These are phyloP conservation scores for Omphalotus olearius DNA, from an alignment of 1,284 basidiomycete genomes.

Conservation along the genomic window DNA sequence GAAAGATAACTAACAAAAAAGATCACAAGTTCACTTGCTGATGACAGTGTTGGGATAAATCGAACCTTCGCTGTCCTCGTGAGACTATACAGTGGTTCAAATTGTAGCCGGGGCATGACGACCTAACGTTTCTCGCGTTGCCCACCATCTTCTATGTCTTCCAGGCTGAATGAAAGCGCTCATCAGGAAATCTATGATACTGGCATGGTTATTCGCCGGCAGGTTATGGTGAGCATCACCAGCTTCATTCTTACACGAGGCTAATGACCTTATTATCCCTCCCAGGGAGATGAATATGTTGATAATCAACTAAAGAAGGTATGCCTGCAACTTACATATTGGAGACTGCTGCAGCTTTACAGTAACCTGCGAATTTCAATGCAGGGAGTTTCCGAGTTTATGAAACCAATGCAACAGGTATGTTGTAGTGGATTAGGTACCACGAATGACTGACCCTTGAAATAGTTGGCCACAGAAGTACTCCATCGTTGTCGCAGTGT, in stretches of 20 bases:
- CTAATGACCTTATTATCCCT: neutral
- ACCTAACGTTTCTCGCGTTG: neutral
- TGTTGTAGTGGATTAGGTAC: neutral
- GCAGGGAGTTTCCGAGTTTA: conserved; percentile 35
- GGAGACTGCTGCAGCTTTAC: neutral
- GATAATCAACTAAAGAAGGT: conserved; percentile 33
- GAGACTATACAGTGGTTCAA: too few species aligned
- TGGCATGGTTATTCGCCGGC: conserved; percentile 30
- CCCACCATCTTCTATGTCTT: conserved; percentile 18
- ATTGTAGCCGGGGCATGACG: too few species aligned
- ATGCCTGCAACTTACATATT: neutral
- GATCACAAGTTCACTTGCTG: too few species aligned
- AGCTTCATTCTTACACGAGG: neutral
- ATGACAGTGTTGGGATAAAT: too few species aligned
- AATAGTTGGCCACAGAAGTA: conserved; percentile 32
- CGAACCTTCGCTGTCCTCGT: too few species aligned
- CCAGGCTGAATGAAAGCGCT: conserved; percentile 27
- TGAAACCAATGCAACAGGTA: conserved; percentile 40
- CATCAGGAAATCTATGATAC: conserved; percentile 37
- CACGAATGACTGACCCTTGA: neutral
- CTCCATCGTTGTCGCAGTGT: conserved; percentile 7
- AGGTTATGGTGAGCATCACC: conserved; percentile 32
- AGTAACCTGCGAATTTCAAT: neutral
- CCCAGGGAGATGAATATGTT: conserved; percentile 37
- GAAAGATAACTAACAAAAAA: too few species aligned